Conservation (phyloP, 108 stramenopile genomes). For the Fragilariopsis cylindrus region DNA sequence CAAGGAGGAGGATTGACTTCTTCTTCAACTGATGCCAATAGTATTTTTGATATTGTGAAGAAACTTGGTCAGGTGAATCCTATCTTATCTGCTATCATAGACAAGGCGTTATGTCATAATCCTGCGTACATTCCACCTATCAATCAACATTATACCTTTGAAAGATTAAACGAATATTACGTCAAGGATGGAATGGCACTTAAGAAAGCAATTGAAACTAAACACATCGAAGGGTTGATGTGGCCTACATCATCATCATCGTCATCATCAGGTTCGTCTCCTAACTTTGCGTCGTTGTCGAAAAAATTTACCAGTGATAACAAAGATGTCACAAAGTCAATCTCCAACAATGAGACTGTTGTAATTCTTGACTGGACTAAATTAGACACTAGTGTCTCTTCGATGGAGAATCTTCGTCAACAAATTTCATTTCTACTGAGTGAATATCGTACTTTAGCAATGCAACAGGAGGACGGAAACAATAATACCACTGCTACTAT, state of each 20-base stretch:
- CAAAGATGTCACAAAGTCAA: neutral
- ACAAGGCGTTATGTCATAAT: conserved; percentile 26
- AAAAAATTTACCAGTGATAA: conserved; percentile 5
- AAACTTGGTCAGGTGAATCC: conserved; percentile 25
- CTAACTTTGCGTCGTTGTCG: neutral
- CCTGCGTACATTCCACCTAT: conserved; percentile 66
- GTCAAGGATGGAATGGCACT: conserved; percentile 61
- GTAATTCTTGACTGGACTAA: conserved; percentile 73
- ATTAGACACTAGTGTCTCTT: conserved; percentile 49
- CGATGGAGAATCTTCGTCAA: conserved; percentile 59
- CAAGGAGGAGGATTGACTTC: conserved; percentile 2
- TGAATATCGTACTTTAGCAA: conserved; percentile 16
- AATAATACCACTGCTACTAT: conserved; percentile 1
- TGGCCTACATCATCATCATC: conserved; percentile 21
- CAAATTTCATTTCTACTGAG: conserved; percentile 70
- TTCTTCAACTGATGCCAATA: neutral
- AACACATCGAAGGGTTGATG: conserved; percentile 21
- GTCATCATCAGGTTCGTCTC: neutral
- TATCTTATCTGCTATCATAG: conserved; percentile 28
- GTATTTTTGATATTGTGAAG: conserved; percentile 13
- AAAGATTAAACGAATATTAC: conserved; percentile 70
- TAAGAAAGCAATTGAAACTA: conserved; percentile 37
- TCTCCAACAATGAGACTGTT: conserved; percentile 19
- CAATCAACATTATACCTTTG: conserved; percentile 81
- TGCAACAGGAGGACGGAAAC: neutral